phyloP scores from a whole-genome alignment of 345 rosid species.

The Euphorbia lathyris region DNA sequence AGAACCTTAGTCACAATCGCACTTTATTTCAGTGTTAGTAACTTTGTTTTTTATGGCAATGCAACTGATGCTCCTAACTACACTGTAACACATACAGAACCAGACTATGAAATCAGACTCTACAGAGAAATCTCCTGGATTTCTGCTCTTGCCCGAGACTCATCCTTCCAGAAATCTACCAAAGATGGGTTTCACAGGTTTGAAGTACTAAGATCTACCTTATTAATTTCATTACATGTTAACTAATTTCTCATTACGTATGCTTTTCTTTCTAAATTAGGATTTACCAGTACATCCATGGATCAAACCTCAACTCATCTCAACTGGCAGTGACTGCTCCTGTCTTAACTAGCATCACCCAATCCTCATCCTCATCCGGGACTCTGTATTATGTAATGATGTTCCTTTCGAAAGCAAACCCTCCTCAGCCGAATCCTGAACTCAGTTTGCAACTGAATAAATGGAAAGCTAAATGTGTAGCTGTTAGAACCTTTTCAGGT shows the following conservation, averaged over 20 bases:
- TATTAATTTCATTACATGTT: neutral
- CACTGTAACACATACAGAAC: constrained; percentile 21
- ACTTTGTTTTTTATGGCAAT: constrained; percentile 9
- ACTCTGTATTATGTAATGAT: constrained; percentile 16
- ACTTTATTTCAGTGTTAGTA: constrained; percentile 2
- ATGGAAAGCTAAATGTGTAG: constrained; percentile 39
- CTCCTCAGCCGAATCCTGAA: constrained; percentile 38
- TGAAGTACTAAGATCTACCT: neutral
- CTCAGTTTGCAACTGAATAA: constrained; percentile 33
- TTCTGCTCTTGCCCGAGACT: constrained; percentile 37
- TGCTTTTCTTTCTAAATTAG: constrained; percentile 19
- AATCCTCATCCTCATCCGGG: constrained; percentile 5
- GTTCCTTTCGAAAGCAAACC: constrained; percentile 18
- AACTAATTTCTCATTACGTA: neutral
- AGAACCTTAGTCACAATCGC: neutral
- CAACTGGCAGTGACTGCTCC: constrained; percentile 38
- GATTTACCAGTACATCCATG: constrained; percentile 47
- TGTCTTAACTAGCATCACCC: constrained; percentile 39
- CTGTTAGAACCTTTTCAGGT: constrained; percentile 42
- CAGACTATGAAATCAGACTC: constrained; percentile 47
- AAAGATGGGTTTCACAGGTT: constrained; percentile 52
- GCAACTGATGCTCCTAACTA: constrained; percentile 37
- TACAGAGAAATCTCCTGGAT: constrained; percentile 34
- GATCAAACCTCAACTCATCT: constrained; percentile 33
- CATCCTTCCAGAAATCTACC: constrained; percentile 40